phyloP scores from a whole-genome alignment of 495 filamentous ascomycete genomes.

The Penicillium silybi region DNA sequence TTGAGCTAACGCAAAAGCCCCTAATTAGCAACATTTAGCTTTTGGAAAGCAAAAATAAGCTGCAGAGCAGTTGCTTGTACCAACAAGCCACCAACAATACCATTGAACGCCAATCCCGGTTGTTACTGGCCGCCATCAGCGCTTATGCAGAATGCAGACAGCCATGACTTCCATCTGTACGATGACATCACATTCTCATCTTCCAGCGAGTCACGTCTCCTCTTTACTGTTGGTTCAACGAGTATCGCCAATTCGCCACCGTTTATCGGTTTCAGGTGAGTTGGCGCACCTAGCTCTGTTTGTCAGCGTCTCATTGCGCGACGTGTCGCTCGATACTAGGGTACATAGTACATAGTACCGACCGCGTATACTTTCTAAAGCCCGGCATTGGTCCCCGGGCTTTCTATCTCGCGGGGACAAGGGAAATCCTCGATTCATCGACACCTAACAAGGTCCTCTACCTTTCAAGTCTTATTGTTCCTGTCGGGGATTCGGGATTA shows the following conservation, averaged over 20 bases:
- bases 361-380: too few species aligned
- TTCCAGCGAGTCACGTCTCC: neutral
- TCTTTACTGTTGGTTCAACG: conserved; percentile 6
- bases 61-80: neutral
- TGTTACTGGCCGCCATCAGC: neutral
- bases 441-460: neutral
- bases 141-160: neutral
- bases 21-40: neutral
- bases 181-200: conserved; percentile 6
- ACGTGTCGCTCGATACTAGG: too few species aligned
- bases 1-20: neutral
- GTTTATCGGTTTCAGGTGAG: neutral
- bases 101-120: neutral
- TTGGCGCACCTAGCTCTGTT: neutral
- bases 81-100: conserved; percentile 2
- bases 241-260: neutral
- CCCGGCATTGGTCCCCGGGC: neutral
- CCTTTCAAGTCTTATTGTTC: neutral
- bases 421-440: neutral
- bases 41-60: neutral
- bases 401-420: neutral
- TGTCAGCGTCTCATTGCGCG: neutral
- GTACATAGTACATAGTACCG: too few species aligned
- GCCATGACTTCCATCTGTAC: neutral
- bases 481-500: neutral